Evolutionary conservation across 164 flowering plant genomes (phyloP).

Genomic region (Chimonanthus salicifolius): DNA sequence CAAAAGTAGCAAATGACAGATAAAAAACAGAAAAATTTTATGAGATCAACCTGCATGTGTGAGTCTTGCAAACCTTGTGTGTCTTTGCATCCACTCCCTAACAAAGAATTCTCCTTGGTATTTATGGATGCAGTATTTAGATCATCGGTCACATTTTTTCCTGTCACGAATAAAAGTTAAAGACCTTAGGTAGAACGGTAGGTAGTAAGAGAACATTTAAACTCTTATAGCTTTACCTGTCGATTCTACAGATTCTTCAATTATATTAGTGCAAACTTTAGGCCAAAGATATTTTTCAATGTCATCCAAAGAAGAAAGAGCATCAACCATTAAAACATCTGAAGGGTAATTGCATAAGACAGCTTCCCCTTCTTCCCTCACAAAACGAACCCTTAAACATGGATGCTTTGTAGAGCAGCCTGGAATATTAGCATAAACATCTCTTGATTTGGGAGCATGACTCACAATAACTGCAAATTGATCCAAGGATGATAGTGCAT

Average conservation of each 20-base stretch:
- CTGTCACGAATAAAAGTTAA: not conserved
- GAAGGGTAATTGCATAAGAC: conserved; percentile 35
- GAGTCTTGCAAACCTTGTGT: conserved; percentile 18
- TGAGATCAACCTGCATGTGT: conserved; percentile 31
- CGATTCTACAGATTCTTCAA: conserved; percentile 12
- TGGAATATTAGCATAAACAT: conserved; percentile 62
- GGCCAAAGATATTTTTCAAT: conserved; percentile 67
- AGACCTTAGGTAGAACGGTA: not conserved
- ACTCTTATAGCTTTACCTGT: conserved; percentile 1
- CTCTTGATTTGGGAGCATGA: conserved; percentile 35
- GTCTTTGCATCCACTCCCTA: conserved; percentile 3
- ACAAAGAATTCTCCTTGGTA: not conserved
- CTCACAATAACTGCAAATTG: conserved; percentile 60
- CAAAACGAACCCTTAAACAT: conserved; percentile 64
- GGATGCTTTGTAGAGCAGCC: conserved; percentile 40
- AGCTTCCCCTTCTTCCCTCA: conserved; percentile 57
- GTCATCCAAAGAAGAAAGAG: conserved; percentile 55
- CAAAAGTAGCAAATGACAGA: not conserved
- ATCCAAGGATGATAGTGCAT: conserved; percentile 69
- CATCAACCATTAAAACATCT: conserved; percentile 59
- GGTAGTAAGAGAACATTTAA: not conserved
- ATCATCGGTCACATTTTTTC: conserved; percentile 1
- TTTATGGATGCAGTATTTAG: not conserved
- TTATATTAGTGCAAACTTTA: conserved; percentile 31
- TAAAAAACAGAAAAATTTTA: not conserved